A percentile compares a stretch with the other conserved stretches of the same genome.
Evolutionary conservation across 352 stramenopile species (phyloP).

Genomic region (Globisporangium cystogenes): DNA sequence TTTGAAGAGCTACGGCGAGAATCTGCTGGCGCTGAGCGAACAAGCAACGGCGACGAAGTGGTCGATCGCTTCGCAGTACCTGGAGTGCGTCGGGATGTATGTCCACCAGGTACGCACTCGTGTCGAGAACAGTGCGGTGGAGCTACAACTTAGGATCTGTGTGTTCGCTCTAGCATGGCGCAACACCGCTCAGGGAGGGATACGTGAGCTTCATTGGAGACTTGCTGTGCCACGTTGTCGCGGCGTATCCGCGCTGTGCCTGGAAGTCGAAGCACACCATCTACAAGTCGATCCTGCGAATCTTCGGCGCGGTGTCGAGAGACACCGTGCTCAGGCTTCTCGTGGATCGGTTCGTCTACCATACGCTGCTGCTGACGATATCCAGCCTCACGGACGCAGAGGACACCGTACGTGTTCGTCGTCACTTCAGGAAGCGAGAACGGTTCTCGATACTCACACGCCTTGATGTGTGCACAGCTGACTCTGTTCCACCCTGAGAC

Average conservation of each 20-base stretch:
- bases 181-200: slow-evolving; percentile 27
- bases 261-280: slow-evolving; percentile 56
- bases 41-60: slow-evolving; percentile 47
- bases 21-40: slow-evolving; percentile 48
- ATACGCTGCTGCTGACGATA: slow-evolving; percentile 60
- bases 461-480: slow-evolving; percentile 15
- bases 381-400: slow-evolving; percentile 53
- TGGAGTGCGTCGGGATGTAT: slow-evolving; percentile 55
- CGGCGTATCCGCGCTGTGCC: slow-evolving; percentile 51
- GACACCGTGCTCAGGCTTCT: slow-evolving; percentile 32
- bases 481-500: slow-evolving; percentile 76
- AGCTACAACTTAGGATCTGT: neutral
- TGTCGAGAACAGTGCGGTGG: neutral
- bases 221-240: slow-evolving; percentile 52
- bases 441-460: neutral
- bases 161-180: slow-evolving; percentile 14
- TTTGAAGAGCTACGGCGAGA: slow-evolving; percentile 66
- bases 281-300: slow-evolving; percentile 40
- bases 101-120: slow-evolving; percentile 34
- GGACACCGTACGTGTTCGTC: slow-evolving; percentile 2
- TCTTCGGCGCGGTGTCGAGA: slow-evolving; percentile 36
- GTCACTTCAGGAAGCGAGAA: neutral
- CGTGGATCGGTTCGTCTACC: slow-evolving; percentile 45
- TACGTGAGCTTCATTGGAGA: slow-evolving; percentile 53
- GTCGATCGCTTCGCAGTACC: slow-evolving; percentile 46